Evolutionary conservation across 805 yeast species (phyloP), one percentile per base, ranked within the genome.

Genomic region (Candida germanica): DNA sequence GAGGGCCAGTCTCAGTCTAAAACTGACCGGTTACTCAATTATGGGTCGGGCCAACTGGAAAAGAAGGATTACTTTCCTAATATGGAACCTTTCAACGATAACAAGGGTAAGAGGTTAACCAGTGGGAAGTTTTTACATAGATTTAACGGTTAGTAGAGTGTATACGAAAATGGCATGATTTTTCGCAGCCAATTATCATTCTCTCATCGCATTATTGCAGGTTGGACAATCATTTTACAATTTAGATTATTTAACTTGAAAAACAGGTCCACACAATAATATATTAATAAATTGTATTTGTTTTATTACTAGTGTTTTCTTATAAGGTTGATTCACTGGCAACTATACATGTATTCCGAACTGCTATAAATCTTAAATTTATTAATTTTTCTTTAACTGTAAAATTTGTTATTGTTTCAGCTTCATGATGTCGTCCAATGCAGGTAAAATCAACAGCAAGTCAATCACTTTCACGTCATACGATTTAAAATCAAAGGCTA

Each of bases 401-500:
- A n/a, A n/a, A n/a, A n/a, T n/a, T n/a, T n/a, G n/a, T n/a, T n/a
- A n/a, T n/a, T n/a, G n/a, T n/a, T n/a, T n/a, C n/a, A n/a, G n/a
- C n/a, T n/a, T n/a, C 7, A 20, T 20, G 23, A 7, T 10, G 9
- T 20, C 23, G 9, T 7, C 6, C 10, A 6, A 20, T 10, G 23
- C 9, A 7, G 10, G 23, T 20, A 20, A 20, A 20, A 10, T 20
- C 6, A 6, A 28, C 8, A 10, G 15, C 29, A 33, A 35, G 32
- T 10, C 36, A 6, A 32, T 36, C 18, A 56, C 50, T 11, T 46
- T 61, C 13, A 45, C 53, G 13, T 56, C 55, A 15, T 58, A 50
- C 36, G 67, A 61, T 36, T 42, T 59, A 38, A 62, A 62, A 39
- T 54, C 61, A 6, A 51, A 50, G 29, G 66, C 58, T 29, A 56